Percentiles rank a stretch among this genome's conserved stretches.
phyloP scores from a whole-genome alignment of 305 asterid species.

The Plantago rigida region DNA sequence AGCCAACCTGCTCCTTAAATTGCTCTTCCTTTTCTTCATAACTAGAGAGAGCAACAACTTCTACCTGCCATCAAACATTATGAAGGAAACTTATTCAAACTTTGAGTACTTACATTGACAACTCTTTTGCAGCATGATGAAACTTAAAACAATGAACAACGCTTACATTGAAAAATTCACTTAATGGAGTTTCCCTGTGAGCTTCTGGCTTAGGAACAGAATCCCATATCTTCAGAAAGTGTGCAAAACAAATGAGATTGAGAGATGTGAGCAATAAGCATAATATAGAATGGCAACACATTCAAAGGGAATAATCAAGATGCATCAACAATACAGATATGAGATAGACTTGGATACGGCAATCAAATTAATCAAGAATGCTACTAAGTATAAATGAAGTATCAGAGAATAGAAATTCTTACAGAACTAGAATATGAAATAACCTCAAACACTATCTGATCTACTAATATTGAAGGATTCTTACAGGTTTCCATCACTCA shows the following conservation, averaged over 20 bases:
- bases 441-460: too few relatives aligned
- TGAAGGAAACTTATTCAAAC: conserved; percentile 7
- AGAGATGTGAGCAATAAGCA: conserved; percentile 23
- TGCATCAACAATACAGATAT: too few relatives aligned
- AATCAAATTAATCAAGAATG: too few relatives aligned
- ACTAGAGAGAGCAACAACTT: conserved; percentile 82
- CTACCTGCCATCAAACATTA: conserved; percentile 46
- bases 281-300: too few relatives aligned
- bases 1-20: conserved; percentile 72
- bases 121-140: background rate
- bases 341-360: too few relatives aligned
- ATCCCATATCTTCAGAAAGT: conserved; percentile 73
- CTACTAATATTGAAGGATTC: too few relatives aligned
- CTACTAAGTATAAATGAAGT: too few relatives aligned
- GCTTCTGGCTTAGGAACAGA: conserved; percentile 90
- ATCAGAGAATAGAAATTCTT: too few relatives aligned
- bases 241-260: conserved; percentile 20
- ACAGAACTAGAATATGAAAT: too few relatives aligned
- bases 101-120: conserved; percentile 8
- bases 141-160: conserved; percentile 19
- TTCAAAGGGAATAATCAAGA: too few relatives aligned
- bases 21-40: conserved; percentile 91
- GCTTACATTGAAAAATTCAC: conserved; percentile 93
- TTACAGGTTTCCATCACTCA: too few relatives aligned
- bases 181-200: conserved; percentile 75